Evolutionary conservation across 176 grass and related monocot genomes (phyloP).

Genomic region (Eragrostis nindensis): DNA sequence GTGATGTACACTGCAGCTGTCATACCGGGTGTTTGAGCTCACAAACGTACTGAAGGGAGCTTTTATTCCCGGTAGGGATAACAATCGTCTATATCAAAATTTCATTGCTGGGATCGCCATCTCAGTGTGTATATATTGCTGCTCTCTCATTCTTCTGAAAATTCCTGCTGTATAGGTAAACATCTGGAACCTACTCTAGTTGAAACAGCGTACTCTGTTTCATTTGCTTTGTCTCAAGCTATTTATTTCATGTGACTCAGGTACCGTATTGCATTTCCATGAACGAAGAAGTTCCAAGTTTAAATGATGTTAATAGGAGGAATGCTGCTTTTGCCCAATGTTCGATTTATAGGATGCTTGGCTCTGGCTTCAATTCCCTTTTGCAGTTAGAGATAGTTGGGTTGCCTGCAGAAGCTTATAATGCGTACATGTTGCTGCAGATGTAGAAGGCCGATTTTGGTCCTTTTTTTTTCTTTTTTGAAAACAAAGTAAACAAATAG

Average conservation of each 20-base stretch:
- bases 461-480: not conserved
- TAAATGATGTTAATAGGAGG: constrained; percentile 22
- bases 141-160: constrained; percentile 83
- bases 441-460: constrained; percentile 15
- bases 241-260: not conserved
- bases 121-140: constrained; percentile 61
- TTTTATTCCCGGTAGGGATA: constrained; percentile 80
- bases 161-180: constrained; percentile 72
- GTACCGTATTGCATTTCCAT: constrained; percentile 8
- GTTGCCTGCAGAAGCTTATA: not conserved
- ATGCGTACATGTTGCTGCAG: not conserved
- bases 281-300: constrained; percentile 27
- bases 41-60: constrained; percentile 53
- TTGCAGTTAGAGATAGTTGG: constrained; percentile 4
- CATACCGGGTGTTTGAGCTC: constrained; percentile 70
- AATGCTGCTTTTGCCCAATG: not conserved
- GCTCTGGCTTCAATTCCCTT: constrained; percentile 27
- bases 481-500: constrained; percentile 36
- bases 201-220: not conserved
- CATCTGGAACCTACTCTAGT: not conserved
- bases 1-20: constrained; percentile 58
- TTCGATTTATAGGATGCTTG: constrained; percentile 28
- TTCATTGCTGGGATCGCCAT: constrained; percentile 69
- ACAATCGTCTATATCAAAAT: constrained; percentile 79
- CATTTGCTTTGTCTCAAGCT: not conserved